phyloP scores from a whole-genome alignment of 768 basidiomycete genomes.

The Pleurotus giganteus region DNA sequence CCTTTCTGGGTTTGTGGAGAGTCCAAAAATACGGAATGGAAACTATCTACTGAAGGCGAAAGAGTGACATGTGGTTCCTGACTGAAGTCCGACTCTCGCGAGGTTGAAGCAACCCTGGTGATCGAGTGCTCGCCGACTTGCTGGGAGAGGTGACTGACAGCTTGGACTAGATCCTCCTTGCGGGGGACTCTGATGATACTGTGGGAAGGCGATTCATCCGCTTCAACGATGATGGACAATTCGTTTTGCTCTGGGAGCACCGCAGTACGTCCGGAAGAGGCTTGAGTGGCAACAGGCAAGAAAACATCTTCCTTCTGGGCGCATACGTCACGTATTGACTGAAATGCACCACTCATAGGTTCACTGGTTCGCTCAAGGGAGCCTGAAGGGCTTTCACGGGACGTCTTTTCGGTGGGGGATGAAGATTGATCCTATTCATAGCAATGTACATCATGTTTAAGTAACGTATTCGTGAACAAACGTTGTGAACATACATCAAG shows the following conservation, averaged over 20 bases:
- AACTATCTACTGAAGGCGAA: slow-evolving; percentile 31
- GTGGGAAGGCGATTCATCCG: slow-evolving; percentile 56
- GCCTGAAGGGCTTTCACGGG: too few relatives aligned
- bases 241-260: slow-evolving; percentile 33
- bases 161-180: neutral
- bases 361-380: too few relatives aligned
- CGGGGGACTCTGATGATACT: slow-evolving; percentile 18
- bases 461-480: neutral
- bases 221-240: slow-evolving; percentile 71
- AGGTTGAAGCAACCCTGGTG: neutral
- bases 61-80: slow-evolving; percentile 15
- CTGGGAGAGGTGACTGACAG: neutral
- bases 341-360: too few relatives aligned
- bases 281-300: too few relatives aligned
- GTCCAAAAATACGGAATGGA: slow-evolving; percentile 37
- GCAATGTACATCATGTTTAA: slow-evolving; percentile 28
- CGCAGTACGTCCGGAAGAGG: slow-evolving; percentile 15
- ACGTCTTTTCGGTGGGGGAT: too few relatives aligned
- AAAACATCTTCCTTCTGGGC: too few relatives aligned
- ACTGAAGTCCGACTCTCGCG: neutral
- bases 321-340: too few relatives aligned
- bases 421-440: slow-evolving; percentile 35
- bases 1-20: slow-evolving; percentile 23
- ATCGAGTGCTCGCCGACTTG: neutral
- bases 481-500: slow-evolving; percentile 38